A percentile compares a stretch with the other conserved stretches of the same genome.
phyloP scores from a whole-genome alignment of 805 yeast genomes.

The Pichia gijzeniarum region DNA sequence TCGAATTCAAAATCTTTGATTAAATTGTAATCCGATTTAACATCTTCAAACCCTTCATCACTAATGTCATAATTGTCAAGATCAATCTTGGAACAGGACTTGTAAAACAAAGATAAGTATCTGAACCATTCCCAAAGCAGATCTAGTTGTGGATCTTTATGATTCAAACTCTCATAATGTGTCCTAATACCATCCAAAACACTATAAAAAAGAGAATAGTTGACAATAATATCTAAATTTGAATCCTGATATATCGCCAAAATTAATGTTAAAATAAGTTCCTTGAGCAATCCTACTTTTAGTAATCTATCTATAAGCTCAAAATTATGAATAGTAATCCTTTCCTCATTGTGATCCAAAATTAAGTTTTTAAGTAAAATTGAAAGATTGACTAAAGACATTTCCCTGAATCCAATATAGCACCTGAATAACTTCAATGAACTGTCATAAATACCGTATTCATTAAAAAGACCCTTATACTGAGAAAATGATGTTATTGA shows the following conservation, averaged over 20 bases:
- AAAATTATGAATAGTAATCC: constrained; percentile 10
- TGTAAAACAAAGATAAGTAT: constrained; percentile 34
- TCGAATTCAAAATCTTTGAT: constrained; percentile 21
- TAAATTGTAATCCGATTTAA: constrained; percentile 26
- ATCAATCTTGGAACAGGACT: constrained; percentile 45
- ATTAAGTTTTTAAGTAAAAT: constrained; percentile 19
- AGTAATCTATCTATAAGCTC: constrained; percentile 18
- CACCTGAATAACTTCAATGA: constrained; percentile 20
- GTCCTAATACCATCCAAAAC: constrained; percentile 23
- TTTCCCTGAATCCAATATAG: constrained; percentile 25
- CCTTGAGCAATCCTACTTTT: constrained; percentile 21
- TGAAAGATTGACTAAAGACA: constrained; percentile 19
- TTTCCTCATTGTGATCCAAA: not conserved
- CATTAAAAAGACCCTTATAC: constrained; percentile 21
- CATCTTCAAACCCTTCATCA: constrained; percentile 40
- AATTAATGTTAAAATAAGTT: constrained; percentile 22
- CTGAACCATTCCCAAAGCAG: constrained; percentile 27
- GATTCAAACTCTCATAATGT: constrained; percentile 9
- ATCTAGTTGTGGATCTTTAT: constrained; percentile 18
- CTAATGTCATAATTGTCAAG: constrained; percentile 39
- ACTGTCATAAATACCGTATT: constrained; percentile 24
- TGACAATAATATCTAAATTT: constrained; percentile 23
- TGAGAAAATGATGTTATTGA: constrained; percentile 23
- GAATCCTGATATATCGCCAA: constrained; percentile 29
- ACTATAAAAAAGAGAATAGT: constrained; percentile 21